Evolutionary conservation across 208 protist species (phyloP).

Genomic region (Strigomonas galati): DNA sequence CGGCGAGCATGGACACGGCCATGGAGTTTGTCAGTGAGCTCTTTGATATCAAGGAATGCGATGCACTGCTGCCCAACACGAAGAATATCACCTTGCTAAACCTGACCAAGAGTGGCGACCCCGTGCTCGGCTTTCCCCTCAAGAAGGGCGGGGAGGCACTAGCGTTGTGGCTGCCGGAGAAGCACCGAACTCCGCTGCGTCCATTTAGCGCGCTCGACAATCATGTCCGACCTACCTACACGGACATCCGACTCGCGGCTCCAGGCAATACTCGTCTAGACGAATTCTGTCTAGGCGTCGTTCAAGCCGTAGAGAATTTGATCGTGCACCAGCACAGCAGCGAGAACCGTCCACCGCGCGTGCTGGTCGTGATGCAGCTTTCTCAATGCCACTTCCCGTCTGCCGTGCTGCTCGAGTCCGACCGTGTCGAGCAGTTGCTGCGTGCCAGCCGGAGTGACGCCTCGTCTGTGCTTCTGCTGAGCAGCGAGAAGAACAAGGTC

Average conservation of each 20-base stretch:
- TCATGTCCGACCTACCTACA: neutral
- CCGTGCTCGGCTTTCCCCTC: neutral
- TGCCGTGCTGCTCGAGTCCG: slow-evolving; percentile 28
- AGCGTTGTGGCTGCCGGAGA: slow-evolving; percentile 75
- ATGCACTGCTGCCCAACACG: neutral
- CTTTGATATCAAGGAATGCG: neutral
- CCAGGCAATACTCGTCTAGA: neutral
- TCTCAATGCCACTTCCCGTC: slow-evolving; percentile 21
- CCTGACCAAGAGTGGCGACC: neutral
- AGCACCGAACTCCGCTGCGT: slow-evolving; percentile 59
- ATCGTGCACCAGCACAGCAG: slow-evolving; percentile 4
- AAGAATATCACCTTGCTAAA: too few relatives aligned
- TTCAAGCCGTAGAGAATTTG: neutral
- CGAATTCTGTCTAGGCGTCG: neutral
- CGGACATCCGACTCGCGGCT: neutral
- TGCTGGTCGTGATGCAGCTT: slow-evolving; percentile 23
- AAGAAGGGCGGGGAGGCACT: slow-evolving; percentile 15
- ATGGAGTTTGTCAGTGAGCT: neutral
- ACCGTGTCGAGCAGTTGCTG: slow-evolving; percentile 24
- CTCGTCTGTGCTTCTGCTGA: slow-evolving; percentile 6
- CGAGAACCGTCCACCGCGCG: slow-evolving; percentile 16
- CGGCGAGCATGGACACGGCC: slow-evolving; percentile 1
- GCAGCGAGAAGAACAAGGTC: slow-evolving; percentile 15
- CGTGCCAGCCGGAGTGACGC: neutral
- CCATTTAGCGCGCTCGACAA: slow-evolving; percentile 20